phyloP scores from a whole-genome alignment of 768 basidiomycete genomes.

The Trametes elegans region DNA sequence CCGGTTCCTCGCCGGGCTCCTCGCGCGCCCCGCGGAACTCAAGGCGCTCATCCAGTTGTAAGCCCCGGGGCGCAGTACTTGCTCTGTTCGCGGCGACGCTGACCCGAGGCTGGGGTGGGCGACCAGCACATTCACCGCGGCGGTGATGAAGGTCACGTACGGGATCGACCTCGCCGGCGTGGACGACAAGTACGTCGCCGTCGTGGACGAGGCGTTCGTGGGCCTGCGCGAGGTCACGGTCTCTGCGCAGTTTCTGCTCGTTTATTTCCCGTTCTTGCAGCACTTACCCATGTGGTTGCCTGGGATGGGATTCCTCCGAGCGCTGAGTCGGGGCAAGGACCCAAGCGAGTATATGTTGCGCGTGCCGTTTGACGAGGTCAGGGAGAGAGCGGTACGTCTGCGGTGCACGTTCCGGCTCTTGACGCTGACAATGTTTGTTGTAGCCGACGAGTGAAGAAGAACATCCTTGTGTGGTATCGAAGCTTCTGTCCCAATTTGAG shows the following conservation, averaged over 20 bases:
- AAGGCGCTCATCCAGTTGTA: slow-evolving; percentile 5
- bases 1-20: slow-evolving; percentile 3
- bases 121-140: slow-evolving; percentile 1
- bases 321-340: not conserved
- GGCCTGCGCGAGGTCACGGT: not conserved
- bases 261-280: not conserved
- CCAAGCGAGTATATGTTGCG: not conserved
- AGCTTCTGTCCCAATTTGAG: not conserved
- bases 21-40: not conserved
- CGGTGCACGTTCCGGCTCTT: not conserved
- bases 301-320: not conserved
- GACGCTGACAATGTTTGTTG: not conserved
- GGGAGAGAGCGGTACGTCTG: not conserved
- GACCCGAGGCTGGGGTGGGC: no score
- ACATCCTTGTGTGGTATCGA: not conserved
- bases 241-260: not conserved
- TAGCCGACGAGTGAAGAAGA: not conserved
- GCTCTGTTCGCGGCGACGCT: no score
- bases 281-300: slow-evolving; percentile 10
- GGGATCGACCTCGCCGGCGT: not conserved
- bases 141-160: not conserved
- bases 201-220: slow-evolving; percentile 9
- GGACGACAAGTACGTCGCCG: slow-evolving; percentile 14
- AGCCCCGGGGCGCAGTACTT: no score
- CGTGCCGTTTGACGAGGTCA: not conserved